Evolutionary conservation across 352 stramenopile genomes (phyloP).

Genomic region (Pythium vanterpoolii): DNA sequence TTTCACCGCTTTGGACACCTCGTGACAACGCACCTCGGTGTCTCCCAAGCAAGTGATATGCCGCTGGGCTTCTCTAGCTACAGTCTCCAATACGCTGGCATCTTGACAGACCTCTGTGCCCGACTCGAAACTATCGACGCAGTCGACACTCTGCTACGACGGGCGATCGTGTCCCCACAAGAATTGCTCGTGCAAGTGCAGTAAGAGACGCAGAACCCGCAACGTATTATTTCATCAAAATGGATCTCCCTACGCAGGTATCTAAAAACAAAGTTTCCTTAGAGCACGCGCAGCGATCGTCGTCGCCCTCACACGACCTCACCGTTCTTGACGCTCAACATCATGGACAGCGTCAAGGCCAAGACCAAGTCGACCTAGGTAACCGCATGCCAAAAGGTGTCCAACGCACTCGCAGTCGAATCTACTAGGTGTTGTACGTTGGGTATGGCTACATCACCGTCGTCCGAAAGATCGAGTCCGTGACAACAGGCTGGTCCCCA

Average conservation of each 20-base stretch:
- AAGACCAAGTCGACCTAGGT: too few relatives aligned
- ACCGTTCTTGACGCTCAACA: slow-evolving; percentile 76
- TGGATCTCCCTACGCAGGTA: too few relatives aligned
- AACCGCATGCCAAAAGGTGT: too few relatives aligned
- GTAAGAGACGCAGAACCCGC: too few relatives aligned
- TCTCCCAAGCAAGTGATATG: slow-evolving; percentile 13
- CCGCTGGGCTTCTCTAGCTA: slow-evolving; percentile 55
- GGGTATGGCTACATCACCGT: slow-evolving; percentile 87
- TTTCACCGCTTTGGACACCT: slow-evolving; percentile 14
- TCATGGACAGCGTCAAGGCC: slow-evolving; percentile 78
- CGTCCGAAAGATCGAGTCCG: slow-evolving; percentile 68
- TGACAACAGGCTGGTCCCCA: background rate
- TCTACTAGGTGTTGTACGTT: slow-evolving; percentile 85
- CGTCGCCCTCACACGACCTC: slow-evolving; percentile 77
- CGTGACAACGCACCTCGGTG: background rate
- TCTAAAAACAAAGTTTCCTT: too few relatives aligned
- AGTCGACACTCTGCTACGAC: slow-evolving; percentile 1
- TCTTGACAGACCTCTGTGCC: slow-evolving; percentile 9
- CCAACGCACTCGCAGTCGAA: slow-evolving; percentile 75
- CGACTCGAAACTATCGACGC: background rate
- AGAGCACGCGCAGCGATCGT: too few relatives aligned
- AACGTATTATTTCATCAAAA: too few relatives aligned
- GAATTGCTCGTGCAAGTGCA: background rate
- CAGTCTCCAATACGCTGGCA: slow-evolving; percentile 60
- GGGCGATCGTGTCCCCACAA: background rate